Conservation (phyloP, 352 stramenopile species). For the Globisporangium cylindrosporum region DNA sequence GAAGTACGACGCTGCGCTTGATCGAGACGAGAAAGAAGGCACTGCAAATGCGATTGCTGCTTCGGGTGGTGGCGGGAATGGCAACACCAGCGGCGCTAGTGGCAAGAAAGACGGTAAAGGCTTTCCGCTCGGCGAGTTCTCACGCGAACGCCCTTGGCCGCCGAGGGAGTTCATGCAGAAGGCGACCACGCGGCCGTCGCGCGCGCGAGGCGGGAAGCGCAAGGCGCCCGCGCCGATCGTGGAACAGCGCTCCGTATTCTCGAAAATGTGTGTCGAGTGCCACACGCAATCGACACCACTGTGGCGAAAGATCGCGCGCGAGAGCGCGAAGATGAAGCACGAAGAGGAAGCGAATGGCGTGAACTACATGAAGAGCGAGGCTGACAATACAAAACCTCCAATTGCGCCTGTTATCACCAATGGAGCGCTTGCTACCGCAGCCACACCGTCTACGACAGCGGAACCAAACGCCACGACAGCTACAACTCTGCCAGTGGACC, state of each 20-base stretch:
- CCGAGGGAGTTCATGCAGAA: slow-evolving; percentile 76
- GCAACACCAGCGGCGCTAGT: slow-evolving; percentile 7
- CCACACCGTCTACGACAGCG: background rate
- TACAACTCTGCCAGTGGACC: background rate
- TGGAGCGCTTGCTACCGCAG: background rate
- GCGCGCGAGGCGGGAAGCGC: slow-evolving; percentile 49
- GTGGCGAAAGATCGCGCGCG: slow-evolving; percentile 39
- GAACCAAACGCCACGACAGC: background rate
- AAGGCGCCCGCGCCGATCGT: slow-evolving; percentile 51
- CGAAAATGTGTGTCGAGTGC: slow-evolving; percentile 43
- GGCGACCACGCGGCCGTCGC: slow-evolving; percentile 36
- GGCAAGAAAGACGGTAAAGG: slow-evolving; percentile 19
- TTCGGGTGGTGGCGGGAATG: background rate
- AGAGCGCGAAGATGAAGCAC: background rate
- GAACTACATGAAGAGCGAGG: background rate
- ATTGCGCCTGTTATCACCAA: background rate
- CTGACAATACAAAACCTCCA: background rate
- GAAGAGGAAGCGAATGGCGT: background rate
- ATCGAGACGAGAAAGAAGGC: slow-evolving; percentile 16
- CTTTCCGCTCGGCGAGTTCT: slow-evolving; percentile 28
- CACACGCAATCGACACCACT: slow-evolving; percentile 59
- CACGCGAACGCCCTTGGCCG: slow-evolving; percentile 71
- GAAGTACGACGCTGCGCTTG: slow-evolving; percentile 29
- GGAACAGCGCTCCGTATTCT: slow-evolving; percentile 37
- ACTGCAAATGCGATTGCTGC: slow-evolving; percentile 14